Base-by-base conservation (phyloP, 305 asterid genomes). In the Ruellia speciosa region DNA sequence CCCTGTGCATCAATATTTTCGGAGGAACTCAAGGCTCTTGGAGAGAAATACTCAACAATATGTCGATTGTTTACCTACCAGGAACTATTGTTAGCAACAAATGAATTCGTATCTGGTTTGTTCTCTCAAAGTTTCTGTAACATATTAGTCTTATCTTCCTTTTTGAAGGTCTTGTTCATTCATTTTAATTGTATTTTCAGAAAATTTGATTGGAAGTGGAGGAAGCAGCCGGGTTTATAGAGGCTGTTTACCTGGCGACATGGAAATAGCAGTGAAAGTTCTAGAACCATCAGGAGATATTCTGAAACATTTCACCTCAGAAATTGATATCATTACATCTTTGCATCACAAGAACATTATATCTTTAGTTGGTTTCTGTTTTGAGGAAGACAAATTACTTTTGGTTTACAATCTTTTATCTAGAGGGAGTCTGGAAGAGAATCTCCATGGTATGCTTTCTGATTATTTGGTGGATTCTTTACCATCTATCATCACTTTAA, bases 391-490 rank as follows among this genome's bases (percentile, higher is more conserved):
- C 65, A 72, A 59, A 65, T 70, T 81, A 35, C 80, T 86, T 51
- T 60, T 90, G 77, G 97, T 84, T 47, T 90, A 90, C 72, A 79
- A 90, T 70, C 82, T 90, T 70, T 71, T 90, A 52, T 75, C 94
- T 52, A 79, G 81, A 73, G 97, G 97, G 64, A 84, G 95, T 81
- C 73, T 90, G 67, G 96, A 90, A 75, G 96, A 90, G 64, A 81
- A 75, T 81, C 93, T 90, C 59, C 94, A 84, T 54, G 93, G 96
- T 90, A 79, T n/a, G 54, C 52, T 17, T 54, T 66, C 53, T 63
- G 50, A 37, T 45, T 56, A 11, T 52, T 43, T 18, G 53, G 49
- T 34, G 66, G 48, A 54, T 41, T 18, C 19, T 40, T 46, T 9
- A 7, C 20, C 41, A 56, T 8, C 24, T 24, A 0, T 7, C 46